These are phyloP conservation scores for Salix brachista DNA, from an alignment of 345 rosid genomes.

Conservation along the genomic window DNA sequence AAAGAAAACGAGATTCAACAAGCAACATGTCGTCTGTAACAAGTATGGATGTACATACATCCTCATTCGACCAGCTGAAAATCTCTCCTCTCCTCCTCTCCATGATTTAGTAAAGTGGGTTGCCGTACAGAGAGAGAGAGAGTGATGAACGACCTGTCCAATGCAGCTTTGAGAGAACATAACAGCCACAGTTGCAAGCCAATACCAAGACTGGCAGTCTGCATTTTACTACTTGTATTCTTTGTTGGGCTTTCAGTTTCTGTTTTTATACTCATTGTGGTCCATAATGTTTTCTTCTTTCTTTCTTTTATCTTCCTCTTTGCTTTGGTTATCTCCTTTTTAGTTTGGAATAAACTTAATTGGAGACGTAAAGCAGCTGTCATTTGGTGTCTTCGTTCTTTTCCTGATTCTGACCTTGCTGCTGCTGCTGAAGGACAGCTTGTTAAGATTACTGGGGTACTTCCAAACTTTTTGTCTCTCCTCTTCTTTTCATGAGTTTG, in stretches of 20 bases:
- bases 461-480: neutral
- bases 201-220: conserved; percentile 32
- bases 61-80: neutral
- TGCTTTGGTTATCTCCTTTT: conserved; percentile 28
- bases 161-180: conserved; percentile 30
- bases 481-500: neutral
- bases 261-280: conserved; percentile 40
- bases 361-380: conserved; percentile 30
- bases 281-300: conserved; percentile 41
- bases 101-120: neutral
- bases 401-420: conserved; percentile 49
- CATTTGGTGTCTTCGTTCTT: conserved; percentile 33
- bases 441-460: conserved; percentile 55
- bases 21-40: neutral
- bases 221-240: conserved; percentile 29
- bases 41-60: too few relatives aligned
- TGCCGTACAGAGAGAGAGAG: neutral
- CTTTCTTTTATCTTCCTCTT: conserved; percentile 32
- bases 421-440: conserved; percentile 46
- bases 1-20: neutral
- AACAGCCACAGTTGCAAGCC: conserved; percentile 27
- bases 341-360: conserved; percentile 39
- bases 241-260: conserved; percentile 36
- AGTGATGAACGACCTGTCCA: conserved; percentile 56
- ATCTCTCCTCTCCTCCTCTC: neutral